A percentile compares a stretch with the other conserved stretches of the same genome.
These are phyloP conservation scores for Eragrostis curvula DNA, from an alignment of 176 grass and related monocot genomes.

Conservation along the genomic window DNA sequence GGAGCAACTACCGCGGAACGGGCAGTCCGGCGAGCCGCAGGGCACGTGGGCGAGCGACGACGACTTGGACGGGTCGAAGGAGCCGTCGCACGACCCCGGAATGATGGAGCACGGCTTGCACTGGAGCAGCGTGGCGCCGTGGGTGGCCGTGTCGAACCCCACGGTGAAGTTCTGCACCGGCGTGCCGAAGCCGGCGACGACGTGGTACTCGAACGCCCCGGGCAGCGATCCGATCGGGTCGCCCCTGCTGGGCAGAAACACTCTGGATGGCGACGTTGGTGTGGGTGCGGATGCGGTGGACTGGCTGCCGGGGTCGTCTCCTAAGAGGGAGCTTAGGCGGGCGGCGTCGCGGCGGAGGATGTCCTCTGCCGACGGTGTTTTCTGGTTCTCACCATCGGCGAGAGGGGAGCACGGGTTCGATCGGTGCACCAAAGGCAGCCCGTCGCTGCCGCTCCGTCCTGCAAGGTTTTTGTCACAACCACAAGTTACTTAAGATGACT, in stretches of 20 bases:
- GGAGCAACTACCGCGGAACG: background rate
- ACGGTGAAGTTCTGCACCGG: background rate
- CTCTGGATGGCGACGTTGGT: background rate
- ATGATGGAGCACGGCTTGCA: background rate
- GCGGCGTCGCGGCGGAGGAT: conserved; percentile 27
- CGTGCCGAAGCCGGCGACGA: conserved; percentile 3
- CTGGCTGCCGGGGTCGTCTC: background rate
- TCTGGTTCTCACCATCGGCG: background rate
- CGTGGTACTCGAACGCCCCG: conserved; percentile 22
- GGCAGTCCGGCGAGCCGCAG: conserved; percentile 33
- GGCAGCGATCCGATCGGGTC: background rate
- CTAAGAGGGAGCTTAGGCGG: background rate
- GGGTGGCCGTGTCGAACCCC: conserved; percentile 14
- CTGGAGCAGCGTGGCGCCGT: background rate
- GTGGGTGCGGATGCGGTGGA: no score
- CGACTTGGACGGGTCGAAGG: conserved; percentile 11
- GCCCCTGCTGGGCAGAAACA: background rate
- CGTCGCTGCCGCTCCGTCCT: background rate
- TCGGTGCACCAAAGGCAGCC: conserved; percentile 16
- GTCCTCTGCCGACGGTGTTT: conserved; percentile 1
- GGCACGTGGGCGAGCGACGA: background rate
- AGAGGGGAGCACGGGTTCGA: conserved; percentile 20
- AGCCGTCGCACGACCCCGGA: background rate
- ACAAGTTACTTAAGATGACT: background rate
- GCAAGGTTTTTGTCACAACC: no score